Conservation (phyloP, 2,329 filamentous ascomycete species). For the Colletotrichum sp. region DNA sequence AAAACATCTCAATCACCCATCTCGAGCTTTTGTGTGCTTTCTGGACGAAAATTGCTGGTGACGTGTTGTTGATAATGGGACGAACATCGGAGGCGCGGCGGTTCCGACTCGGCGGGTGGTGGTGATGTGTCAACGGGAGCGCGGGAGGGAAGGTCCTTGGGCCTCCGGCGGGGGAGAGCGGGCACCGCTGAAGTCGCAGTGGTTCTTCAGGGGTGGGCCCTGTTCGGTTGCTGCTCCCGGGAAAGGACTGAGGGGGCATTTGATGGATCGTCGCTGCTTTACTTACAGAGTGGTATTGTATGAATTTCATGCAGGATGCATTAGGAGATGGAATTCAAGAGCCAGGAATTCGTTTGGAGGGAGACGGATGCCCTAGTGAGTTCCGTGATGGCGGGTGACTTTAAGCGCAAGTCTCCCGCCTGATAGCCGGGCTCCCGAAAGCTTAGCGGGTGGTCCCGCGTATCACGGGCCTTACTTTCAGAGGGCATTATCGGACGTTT, state of each 20-base stretch:
- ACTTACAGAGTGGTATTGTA: neutral
- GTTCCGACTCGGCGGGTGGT: neutral
- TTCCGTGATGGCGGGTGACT: neutral
- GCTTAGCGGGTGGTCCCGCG: neutral
- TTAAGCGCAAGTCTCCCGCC: neutral
- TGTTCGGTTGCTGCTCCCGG: neutral
- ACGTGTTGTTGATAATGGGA: neutral
- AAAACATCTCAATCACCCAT: neutral
- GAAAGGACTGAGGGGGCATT: neutral
- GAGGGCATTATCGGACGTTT: neutral
- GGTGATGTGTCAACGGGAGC: neutral
- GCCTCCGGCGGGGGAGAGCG: neutral
- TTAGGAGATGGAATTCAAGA: neutral
- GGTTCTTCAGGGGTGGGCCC: neutral
- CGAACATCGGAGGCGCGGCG: neutral
- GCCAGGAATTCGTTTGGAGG: neutral
- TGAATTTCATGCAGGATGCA: neutral
- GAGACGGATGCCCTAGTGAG: neutral
- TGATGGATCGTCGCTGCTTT: neutral
- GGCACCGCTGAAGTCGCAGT: neutral
- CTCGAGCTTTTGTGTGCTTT: accelerated
- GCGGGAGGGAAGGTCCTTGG: neutral
- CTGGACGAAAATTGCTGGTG: neutral
- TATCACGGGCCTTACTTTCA: neutral
- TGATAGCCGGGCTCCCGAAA: neutral